Evolutionary conservation across 164 flowering plant genomes (phyloP).

Genomic region (Aristolochia fimbriata): DNA sequence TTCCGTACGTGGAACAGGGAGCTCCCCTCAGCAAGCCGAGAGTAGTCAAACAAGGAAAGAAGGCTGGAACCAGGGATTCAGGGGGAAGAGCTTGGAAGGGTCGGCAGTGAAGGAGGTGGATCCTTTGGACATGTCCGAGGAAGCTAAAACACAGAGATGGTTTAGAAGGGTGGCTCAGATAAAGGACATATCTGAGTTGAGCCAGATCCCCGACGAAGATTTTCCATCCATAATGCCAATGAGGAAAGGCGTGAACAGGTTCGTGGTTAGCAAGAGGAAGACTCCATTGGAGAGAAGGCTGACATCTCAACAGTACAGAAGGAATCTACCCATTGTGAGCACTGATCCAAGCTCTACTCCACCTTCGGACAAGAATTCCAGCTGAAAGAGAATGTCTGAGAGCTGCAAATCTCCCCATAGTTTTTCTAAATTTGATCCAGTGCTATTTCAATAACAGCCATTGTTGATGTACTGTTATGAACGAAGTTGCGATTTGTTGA

Average conservation of each 20-base stretch:
- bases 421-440: too few relatives aligned
- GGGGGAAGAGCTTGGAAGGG: constrained; percentile 84
- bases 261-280: constrained; percentile 96
- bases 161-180: constrained; percentile 89
- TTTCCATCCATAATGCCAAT: constrained; percentile 98
- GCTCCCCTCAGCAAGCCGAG: constrained; percentile 4
- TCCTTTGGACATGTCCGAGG: constrained; percentile 97
- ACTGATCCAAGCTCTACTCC: constrained; percentile 31
- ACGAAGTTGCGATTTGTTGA: too few relatives aligned
- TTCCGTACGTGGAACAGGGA: neutral
- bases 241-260: constrained; percentile 94
- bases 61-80: constrained; percentile 27
- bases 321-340: constrained; percentile 66
- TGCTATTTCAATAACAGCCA: too few relatives aligned
- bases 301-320: constrained; percentile 74
- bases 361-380: constrained; percentile 25
- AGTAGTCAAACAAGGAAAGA: constrained; percentile 6
- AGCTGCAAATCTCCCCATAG: too few relatives aligned
- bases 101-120: constrained; percentile 83
- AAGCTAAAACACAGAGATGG: constrained; percentile 95
- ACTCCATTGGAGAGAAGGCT: constrained; percentile 89
- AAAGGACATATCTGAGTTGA: constrained; percentile 88
- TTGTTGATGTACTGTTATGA: too few relatives aligned
- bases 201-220: constrained; percentile 92
- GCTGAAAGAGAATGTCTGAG: constrained; percentile 16